Evolutionary conservation across 176 grass and related monocot species (phyloP).

Genomic region (Ananas comosus): DNA sequence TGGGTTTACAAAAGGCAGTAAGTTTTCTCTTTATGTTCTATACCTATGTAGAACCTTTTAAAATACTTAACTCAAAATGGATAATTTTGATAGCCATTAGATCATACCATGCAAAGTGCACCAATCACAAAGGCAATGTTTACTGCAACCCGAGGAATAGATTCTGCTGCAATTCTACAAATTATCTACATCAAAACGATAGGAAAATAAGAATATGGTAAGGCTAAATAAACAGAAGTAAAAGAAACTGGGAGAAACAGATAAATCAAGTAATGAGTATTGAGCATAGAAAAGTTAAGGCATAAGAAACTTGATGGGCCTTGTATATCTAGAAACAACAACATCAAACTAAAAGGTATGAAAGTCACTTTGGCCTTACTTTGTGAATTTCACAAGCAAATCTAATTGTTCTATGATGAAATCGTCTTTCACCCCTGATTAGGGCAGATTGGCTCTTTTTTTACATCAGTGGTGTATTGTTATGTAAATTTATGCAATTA

Average conservation of each 20-base stretch:
- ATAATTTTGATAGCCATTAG: not conserved
- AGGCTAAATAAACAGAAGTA: slow-evolving; percentile 12
- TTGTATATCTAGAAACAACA: not conserved
- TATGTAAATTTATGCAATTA: too few relatives aligned
- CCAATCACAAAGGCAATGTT: slow-evolving; percentile 83
- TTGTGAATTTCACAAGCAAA: not conserved
- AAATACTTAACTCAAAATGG: not conserved
- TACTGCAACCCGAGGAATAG: slow-evolving; percentile 51
- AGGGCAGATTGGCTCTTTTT: not conserved
- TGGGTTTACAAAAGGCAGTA: not conserved
- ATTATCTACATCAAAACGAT: slow-evolving; percentile 54
- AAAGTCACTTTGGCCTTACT: not conserved
- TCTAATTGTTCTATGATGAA: not conserved
- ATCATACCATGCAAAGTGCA: slow-evolving; percentile 80
- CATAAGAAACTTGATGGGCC: not conserved
- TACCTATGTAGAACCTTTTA: not conserved
- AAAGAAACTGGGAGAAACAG: slow-evolving; percentile 10
- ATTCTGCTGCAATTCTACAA: slow-evolving; percentile 37
- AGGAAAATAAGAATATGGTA: slow-evolving; percentile 16
- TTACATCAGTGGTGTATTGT: not conserved
- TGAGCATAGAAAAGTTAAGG: slow-evolving; percentile 2
- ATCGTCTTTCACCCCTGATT: not conserved
- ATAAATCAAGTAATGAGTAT: not conserved
- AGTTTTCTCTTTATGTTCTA: not conserved
- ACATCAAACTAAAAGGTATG: too few relatives aligned